Evolutionary conservation across 2,329 filamentous ascomycete genomes (phyloP).

Genomic region (Akanthomyces uredinophilus): DNA sequence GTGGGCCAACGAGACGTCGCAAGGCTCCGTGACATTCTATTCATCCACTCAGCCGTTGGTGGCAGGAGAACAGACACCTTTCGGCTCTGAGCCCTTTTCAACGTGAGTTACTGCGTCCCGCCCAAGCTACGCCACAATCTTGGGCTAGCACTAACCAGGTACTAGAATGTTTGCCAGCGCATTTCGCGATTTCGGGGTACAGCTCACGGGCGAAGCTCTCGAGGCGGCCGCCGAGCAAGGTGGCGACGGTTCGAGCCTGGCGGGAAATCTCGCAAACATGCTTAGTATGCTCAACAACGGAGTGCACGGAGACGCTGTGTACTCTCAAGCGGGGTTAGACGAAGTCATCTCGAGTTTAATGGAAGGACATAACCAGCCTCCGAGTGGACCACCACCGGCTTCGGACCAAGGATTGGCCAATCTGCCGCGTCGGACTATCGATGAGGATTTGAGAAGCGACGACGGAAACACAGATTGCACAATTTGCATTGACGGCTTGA

Average conservation of each 20-base stretch:
- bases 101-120: slow-evolving; percentile 33
- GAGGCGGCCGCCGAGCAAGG: slow-evolving; percentile 17
- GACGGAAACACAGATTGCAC: slow-evolving; percentile 77
- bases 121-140: background rate
- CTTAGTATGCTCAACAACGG: slow-evolving; percentile 46
- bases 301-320: slow-evolving; percentile 73
- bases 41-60: slow-evolving; percentile 28
- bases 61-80: slow-evolving; percentile 13
- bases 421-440: slow-evolving; percentile 66
- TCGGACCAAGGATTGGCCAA: slow-evolving; percentile 67
- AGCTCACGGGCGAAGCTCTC: background rate
- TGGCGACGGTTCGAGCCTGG: slow-evolving; percentile 32
- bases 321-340: slow-evolving; percentile 85
- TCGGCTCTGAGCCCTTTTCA: slow-evolving; percentile 39
- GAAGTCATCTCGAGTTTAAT: slow-evolving; percentile 82
- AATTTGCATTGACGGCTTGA: slow-evolving; percentile 87
- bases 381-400: slow-evolving; percentile 78
- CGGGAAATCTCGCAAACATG: slow-evolving; percentile 47
- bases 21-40: slow-evolving; percentile 46
- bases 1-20: slow-evolving; percentile 34
- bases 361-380: slow-evolving; percentile 66
- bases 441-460: slow-evolving; percentile 61
- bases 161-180: background rate
- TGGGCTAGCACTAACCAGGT: background rate
- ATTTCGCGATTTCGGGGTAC: slow-evolving; percentile 9